Conservation (phyloP, 768 basidiomycete genomes). For the Suillus occidentalis region DNA sequence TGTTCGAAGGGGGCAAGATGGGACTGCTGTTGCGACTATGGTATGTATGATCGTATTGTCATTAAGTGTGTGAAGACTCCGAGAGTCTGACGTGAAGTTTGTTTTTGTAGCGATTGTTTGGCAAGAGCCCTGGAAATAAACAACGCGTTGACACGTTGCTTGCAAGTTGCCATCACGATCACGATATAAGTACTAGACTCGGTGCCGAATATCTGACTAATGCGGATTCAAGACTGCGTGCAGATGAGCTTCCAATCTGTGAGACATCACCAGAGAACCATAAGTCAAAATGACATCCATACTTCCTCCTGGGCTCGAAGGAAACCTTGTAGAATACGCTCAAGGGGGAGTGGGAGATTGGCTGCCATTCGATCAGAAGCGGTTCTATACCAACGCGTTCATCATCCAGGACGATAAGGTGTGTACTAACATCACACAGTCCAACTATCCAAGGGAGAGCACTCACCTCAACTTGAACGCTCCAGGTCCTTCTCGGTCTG, state of each 20-base stretch:
- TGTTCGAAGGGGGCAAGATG: background rate
- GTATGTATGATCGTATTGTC: background rate
- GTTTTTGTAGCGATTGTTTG: background rate
- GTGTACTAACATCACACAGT: slow-evolving; percentile 2
- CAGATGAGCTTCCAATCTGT: background rate
- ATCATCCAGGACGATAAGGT: slow-evolving; percentile 55
- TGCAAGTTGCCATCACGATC: too few relatives aligned
- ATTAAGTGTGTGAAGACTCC: background rate
- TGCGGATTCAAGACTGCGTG: background rate
- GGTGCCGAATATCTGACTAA: slow-evolving; percentile 3
- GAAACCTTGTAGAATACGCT: slow-evolving; percentile 29
- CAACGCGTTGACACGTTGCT: background rate
- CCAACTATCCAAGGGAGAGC: background rate
- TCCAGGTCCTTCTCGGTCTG: slow-evolving; percentile 70
- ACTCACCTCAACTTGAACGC: slow-evolving; percentile 36
- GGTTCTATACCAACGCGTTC: slow-evolving; percentile 71
- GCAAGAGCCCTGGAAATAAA: slow-evolving; percentile 3
- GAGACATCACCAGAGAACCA: background rate
- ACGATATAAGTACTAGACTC: background rate
- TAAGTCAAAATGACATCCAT: background rate
- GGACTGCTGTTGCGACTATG: background rate
- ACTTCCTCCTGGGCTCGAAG: slow-evolving; percentile 47
- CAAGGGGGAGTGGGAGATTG: slow-evolving; percentile 50
- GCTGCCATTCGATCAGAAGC: slow-evolving; percentile 42
- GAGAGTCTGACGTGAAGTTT: background rate